Evolutionary conservation across 2,329 filamentous ascomycete genomes (phyloP).

Genomic region (Fusarium ramigenum): DNA sequence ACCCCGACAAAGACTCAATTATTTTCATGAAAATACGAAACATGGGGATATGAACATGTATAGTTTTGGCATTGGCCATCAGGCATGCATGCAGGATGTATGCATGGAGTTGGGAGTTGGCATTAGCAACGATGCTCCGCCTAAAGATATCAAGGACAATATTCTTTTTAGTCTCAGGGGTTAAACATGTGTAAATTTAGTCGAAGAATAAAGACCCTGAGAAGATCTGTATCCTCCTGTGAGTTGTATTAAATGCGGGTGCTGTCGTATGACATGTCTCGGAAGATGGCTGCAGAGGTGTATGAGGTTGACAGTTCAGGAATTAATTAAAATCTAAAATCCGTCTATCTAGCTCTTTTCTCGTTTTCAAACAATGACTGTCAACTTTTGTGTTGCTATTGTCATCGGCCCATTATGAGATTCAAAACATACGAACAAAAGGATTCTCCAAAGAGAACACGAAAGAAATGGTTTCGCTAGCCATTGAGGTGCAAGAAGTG

Average conservation of each 20-base stretch:
- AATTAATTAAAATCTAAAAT: not conserved
- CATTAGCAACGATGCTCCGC: not conserved
- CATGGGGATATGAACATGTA: not conserved
- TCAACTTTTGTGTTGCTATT: not conserved
- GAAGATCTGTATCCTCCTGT: not conserved
- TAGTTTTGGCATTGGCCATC: constrained; percentile 5
- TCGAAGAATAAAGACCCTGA: not conserved
- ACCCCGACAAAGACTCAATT: not conserved
- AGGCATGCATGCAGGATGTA: not conserved
- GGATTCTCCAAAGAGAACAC: constrained; percentile 20
- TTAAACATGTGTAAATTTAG: not conserved
- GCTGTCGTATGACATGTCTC: not conserved
- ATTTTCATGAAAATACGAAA: not conserved
- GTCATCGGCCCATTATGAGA: not conserved
- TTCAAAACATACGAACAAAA: constrained; percentile 24
- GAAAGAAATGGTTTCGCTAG: constrained; percentile 28
- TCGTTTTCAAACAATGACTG: not conserved
- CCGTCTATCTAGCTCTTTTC: constrained; percentile 22
- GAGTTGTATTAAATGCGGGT: not conserved
- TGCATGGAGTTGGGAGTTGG: constrained; percentile 17
- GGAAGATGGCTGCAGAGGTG: not conserved
- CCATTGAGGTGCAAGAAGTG: not conserved
- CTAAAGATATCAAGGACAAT: not conserved
- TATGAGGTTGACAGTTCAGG: not conserved
- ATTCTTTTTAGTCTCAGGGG: not conserved